phyloP scores from a whole-genome alignment of 139 green algal species.

The Chlorella sorokiniana region DNA sequence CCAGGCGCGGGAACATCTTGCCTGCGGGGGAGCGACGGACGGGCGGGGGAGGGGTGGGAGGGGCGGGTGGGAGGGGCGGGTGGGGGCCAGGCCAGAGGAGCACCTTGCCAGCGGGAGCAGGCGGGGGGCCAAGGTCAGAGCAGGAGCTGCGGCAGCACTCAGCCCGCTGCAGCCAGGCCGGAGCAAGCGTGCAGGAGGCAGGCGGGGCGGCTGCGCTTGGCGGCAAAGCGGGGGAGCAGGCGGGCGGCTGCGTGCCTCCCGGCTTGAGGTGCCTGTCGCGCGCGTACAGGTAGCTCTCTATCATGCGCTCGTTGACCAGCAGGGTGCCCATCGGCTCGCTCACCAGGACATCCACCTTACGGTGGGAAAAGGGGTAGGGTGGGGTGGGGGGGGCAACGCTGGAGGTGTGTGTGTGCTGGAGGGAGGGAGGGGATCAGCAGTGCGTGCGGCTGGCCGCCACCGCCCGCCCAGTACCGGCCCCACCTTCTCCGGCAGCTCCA shows the following conservation, averaged over 20 bases:
- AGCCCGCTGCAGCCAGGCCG: no score
- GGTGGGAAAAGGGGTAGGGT: neutral
- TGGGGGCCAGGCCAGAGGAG: no score
- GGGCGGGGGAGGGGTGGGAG: neutral
- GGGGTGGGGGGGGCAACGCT: neutral
- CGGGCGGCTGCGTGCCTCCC: constrained; percentile 36
- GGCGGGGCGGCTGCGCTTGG: no score
- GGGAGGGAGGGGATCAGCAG: neutral
- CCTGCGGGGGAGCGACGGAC: constrained; percentile 43
- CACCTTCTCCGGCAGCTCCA: constrained; percentile 71
- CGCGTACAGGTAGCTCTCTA: constrained; percentile 93
- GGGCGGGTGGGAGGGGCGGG: neutral
- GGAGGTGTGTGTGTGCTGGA: neutral
- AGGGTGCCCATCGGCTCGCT: constrained; percentile 92
- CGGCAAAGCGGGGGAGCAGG: no score
- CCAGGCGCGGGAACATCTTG: constrained; percentile 89
- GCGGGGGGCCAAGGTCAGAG: neutral
- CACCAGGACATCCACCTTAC: constrained; percentile 55
- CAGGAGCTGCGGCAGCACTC: neutral
- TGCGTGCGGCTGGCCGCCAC: neutral
- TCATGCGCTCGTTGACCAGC: constrained; percentile 97
- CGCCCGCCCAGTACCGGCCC: constrained; percentile 14
- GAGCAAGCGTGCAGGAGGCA: no score
- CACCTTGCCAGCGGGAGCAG: no score
- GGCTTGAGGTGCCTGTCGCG: constrained; percentile 90